Evolutionary conservation across 2,329 filamentous ascomycete species (phyloP), one percentile per base, ranked within the genome.

Genomic region (Colletotrichum sp.): DNA sequence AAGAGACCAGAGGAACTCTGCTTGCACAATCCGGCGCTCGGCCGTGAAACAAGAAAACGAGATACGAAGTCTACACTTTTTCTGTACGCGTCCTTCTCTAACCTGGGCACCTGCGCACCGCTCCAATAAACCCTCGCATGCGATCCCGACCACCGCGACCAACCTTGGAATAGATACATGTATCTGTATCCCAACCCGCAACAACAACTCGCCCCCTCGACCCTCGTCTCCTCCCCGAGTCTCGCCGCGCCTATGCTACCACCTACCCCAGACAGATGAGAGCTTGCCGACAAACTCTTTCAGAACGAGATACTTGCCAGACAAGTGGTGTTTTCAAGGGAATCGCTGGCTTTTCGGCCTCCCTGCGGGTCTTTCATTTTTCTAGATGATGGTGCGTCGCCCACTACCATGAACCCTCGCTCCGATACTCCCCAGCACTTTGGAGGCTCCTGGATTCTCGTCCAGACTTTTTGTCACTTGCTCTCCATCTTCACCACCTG

Each of bases 311-410:
- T 48, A 70, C 60, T 64, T 71, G 71, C 36, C 48, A 66, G 36
- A 75, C 71, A 55, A 71, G 71, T 75, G 58, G 76, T 70, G 69
- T 60, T 69, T 77, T 58, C 76, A 74, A 80, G 80, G 80, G 78
- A 79, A 78, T 79, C 77, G 77, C 79, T 79, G 81, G 83, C 80
- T 81, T 80, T 80, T 78, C 81, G 80, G 84, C 83, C 82, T 83
- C 83, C 76, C 76, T 78, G 78, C 82, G 83, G 85, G 85, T 82
- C 82, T 79, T 79, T 76, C 79, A 80, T 79, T 83, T 81, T 82
- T 80, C 83, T 85, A 84, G 84, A 89, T 89, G 87, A 89, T 89
- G 87, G 87, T 89, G 83, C 82, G 87, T 88, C 58, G 65, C 66
- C 34, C 62, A 34, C 58, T 52, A 52, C 62, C 52, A 65, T 21